A percentile compares a stretch with the other conserved stretches of the same genome.
Evolutionary conservation across 2,329 filamentous ascomycete species (phyloP).

Genomic region (Microcera coccophila): DNA sequence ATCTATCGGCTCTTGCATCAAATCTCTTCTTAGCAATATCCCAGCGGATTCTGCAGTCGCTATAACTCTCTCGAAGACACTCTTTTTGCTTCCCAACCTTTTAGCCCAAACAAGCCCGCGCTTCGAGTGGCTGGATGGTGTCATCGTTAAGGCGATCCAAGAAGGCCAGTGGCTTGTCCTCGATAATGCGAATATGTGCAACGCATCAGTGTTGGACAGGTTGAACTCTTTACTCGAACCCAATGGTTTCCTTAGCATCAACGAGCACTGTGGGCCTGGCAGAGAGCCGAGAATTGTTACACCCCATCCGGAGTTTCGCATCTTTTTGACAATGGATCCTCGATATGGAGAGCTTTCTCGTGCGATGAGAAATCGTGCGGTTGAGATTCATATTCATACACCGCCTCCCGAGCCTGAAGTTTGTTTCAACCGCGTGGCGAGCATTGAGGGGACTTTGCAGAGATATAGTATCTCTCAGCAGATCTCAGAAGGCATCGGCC

Average conservation of each 20-base stretch:
- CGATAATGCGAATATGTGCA: conserved; percentile 97
- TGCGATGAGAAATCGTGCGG: conserved; percentile 91
- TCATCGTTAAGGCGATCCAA: conserved; percentile 82
- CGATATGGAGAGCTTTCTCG: conserved; percentile 89
- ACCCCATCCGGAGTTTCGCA: conserved; percentile 81
- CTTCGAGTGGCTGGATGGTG: conserved; percentile 95
- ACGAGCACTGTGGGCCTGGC: conserved; percentile 82
- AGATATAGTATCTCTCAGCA: conserved; percentile 42
- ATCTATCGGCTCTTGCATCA: conserved; percentile 37
- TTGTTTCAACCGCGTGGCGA: conserved; percentile 39
- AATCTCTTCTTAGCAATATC: conserved; percentile 38
- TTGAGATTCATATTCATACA: conserved; percentile 76
- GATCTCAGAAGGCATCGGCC: conserved; percentile 26
- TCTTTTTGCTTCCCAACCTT: conserved; percentile 49
- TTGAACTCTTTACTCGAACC: conserved; percentile 93
- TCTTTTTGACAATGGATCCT: conserved; percentile 92
- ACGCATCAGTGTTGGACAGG: conserved; percentile 86
- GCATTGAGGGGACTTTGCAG: conserved; percentile 48
- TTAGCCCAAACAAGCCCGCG: conserved; percentile 65
- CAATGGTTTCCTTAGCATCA: conserved; percentile 81
- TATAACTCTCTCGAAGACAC: conserved; percentile 45
- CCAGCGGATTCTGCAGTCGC: conserved; percentile 45
- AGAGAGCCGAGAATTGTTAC: conserved; percentile 75
- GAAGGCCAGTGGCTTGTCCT: conserved; percentile 88
- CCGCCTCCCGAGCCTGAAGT: conserved; percentile 31